A percentile compares a stretch with the other conserved stretches of the same genome.
Conservation (phyloP, 2,329 filamentous ascomycete genomes). For the Botryotinia globosa region DNA sequence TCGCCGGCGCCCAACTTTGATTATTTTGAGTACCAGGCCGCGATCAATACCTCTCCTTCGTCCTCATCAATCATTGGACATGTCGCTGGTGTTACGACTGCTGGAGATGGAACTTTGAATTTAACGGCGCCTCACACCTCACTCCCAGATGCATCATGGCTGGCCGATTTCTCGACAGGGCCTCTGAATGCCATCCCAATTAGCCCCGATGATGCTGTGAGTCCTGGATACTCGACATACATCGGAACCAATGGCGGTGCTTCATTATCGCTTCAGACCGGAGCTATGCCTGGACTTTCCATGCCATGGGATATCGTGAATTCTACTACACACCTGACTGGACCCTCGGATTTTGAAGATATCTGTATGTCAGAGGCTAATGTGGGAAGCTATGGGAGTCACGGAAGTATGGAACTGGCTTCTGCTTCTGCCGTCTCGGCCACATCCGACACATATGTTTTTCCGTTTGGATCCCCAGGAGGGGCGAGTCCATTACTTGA, state of each 20-base stretch:
- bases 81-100: neutral
- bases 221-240: neutral
- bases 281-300: constrained; percentile 21
- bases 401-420: constrained; percentile 30
- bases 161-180: neutral
- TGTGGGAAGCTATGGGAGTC: constrained; percentile 28
- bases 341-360: constrained; percentile 26
- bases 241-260: constrained; percentile 9
- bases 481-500: constrained; percentile 21
- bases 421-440: constrained; percentile 29
- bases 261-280: constrained; percentile 19
- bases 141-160: constrained; percentile 8
- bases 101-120: constrained; percentile 1
- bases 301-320: constrained; percentile 27
- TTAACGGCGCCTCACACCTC: constrained; percentile 9
- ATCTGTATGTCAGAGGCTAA: constrained; percentile 25
- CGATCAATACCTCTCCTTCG: neutral
- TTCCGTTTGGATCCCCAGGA: constrained; percentile 26
- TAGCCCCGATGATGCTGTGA: constrained; percentile 11
- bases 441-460: constrained; percentile 29
- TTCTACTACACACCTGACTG: constrained; percentile 17
- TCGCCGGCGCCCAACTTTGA: constrained; percentile 6
- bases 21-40: constrained; percentile 10
- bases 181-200: constrained; percentile 1
- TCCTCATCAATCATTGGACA: constrained; percentile 10